A percentile compares a stretch with the other conserved stretches of the same genome.
phyloP scores from a whole-genome alignment of 2,329 filamentous ascomycete species.

The Colletotrichum karsti region DNA sequence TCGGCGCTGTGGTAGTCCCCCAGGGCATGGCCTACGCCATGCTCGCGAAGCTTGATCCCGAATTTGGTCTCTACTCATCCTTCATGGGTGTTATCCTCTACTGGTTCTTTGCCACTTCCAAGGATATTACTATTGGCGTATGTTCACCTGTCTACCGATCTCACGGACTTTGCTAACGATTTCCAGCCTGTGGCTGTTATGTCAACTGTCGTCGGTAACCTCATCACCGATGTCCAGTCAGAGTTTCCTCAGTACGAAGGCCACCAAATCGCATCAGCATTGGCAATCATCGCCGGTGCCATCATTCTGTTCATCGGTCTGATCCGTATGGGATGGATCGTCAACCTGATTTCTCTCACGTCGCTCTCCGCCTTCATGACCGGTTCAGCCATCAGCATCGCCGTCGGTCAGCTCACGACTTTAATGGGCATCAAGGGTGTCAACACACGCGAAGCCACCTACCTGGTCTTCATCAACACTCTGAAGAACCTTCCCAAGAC shows the following conservation, averaged over 20 bases:
- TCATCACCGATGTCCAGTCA: slow-evolving; percentile 72
- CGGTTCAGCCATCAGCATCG: slow-evolving; percentile 90
- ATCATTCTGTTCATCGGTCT: slow-evolving; percentile 84
- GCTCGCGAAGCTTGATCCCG: slow-evolving; percentile 79
- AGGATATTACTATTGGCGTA: slow-evolving; percentile 96
- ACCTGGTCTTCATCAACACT: slow-evolving; percentile 83
- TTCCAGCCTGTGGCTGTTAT: slow-evolving; percentile 89
- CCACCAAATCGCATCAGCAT: slow-evolving; percentile 78
- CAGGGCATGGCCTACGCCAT: slow-evolving; percentile 96
- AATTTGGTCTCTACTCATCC: slow-evolving; percentile 93
- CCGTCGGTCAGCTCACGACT: slow-evolving; percentile 80
- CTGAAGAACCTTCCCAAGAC: slow-evolving; percentile 75
- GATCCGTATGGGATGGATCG: slow-evolving; percentile 84
- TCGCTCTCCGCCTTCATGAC: slow-evolving; percentile 98
- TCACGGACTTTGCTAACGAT: slow-evolving; percentile 7
- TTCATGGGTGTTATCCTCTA: slow-evolving; percentile 96
- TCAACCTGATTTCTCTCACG: slow-evolving; percentile 90
- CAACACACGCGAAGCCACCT: slow-evolving; percentile 80
- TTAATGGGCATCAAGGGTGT: slow-evolving; percentile 83
- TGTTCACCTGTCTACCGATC: slow-evolving; percentile 43
- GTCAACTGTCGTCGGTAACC: slow-evolving; percentile 87
- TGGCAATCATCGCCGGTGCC: slow-evolving; percentile 80
- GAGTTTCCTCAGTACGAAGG: slow-evolving; percentile 64
- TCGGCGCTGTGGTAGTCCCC: slow-evolving; percentile 81
- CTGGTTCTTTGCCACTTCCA: slow-evolving; percentile 98